Evolutionary conservation across 192 early-diverging fungal species (phyloP), one percentile per base, ranked within the genome.

Genomic region (Rhizophagus sp.): DNA sequence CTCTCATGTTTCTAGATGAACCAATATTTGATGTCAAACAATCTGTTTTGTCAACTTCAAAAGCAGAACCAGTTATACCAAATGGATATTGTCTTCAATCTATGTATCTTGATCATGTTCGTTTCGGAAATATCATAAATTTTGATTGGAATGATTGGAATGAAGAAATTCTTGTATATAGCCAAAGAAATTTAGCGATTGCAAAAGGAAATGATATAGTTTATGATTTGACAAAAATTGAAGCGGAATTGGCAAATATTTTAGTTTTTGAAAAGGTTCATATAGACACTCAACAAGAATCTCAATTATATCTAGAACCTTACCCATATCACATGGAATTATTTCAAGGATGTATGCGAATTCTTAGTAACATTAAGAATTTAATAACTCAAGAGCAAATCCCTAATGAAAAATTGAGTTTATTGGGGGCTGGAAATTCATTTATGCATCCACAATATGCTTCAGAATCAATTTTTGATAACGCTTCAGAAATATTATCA

Each of bases 271-370:
- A 81, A 11, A 81, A 81, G 49, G 80, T 76, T 52, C 17, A 67
- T 30, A 76, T 81, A 27, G 64, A 76, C 6, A 34, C 39, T 24
- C 36, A 41, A 13, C n/a, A 8, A 41, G 73, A 81, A 15, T 27
- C 50, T 11, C 27, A 52, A 47, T 57, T 79, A 36, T 79, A 50
- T 27, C 4, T 79, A 6, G 77, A 70, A 50, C 62, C 61, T 49
- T 81, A 76, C 36, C 75, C 62, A n/a, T 81, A 76, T 62, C 80
- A 76, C 17, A 76, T 66, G 73, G 80, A 81, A 68, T 61, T 81
- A 19, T 81, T 81, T 19, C 71, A 64, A 9, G 36, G 52, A 39
- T 62, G 39, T 39, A 64, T 76, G 73, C 69, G 41, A 17, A 76
- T 81, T 49, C n/a, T 76, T 30, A 30, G 52, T 19, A 68, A 81